Evolutionary conservation across 2,329 filamentous ascomycete species (phyloP).

Genomic region (Fusarium sororula): DNA sequence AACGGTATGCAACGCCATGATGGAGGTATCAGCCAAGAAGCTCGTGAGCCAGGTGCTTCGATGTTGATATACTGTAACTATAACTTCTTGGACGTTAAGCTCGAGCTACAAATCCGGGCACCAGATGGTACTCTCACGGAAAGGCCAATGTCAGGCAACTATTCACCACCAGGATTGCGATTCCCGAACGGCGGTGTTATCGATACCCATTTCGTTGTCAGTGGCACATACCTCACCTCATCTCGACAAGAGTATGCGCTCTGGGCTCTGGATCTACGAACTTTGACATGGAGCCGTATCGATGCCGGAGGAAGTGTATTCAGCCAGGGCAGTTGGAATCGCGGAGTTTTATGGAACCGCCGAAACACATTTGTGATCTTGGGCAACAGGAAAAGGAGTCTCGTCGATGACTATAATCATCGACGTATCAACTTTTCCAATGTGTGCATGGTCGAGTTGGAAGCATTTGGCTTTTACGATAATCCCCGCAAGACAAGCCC

Average conservation of each 20-base stretch:
- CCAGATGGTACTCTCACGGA: slow-evolving; percentile 86
- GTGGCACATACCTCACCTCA: slow-evolving; percentile 95
- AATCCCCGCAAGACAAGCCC: slow-evolving; percentile 84
- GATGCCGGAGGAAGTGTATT: slow-evolving; percentile 95
- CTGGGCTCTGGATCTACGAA: slow-evolving; percentile 91
- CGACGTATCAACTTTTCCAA: slow-evolving; percentile 97
- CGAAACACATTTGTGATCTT: slow-evolving; percentile 96
- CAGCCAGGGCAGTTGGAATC: slow-evolving; percentile 97
- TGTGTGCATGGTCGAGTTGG: slow-evolving; percentile 94
- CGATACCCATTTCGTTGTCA: slow-evolving; percentile 96
- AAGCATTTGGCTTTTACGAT: slow-evolving; percentile 96
- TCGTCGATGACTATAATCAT: slow-evolving; percentile 98
- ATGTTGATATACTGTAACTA: slow-evolving; percentile 99
- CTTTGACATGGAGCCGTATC: slow-evolving; percentile 92
- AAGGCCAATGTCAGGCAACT: slow-evolving; percentile 85
- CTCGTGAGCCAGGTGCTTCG: slow-evolving; percentile 67
- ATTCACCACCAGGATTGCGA: slow-evolving; percentile 89
- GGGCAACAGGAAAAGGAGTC: slow-evolving; percentile 89
- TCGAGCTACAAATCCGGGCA: slow-evolving; percentile 89
- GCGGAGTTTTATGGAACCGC: slow-evolving; percentile 91
- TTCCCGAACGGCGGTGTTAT: slow-evolving; percentile 97
- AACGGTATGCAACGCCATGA: slow-evolving; percentile 55
- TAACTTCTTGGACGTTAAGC: slow-evolving; percentile 96
- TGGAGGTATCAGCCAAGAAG: slow-evolving; percentile 60
- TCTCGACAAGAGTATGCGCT: slow-evolving; percentile 98